Evolutionary conservation across 306 rosid genomes (phyloP).

Genomic region (Echinosophora koreensis): DNA sequence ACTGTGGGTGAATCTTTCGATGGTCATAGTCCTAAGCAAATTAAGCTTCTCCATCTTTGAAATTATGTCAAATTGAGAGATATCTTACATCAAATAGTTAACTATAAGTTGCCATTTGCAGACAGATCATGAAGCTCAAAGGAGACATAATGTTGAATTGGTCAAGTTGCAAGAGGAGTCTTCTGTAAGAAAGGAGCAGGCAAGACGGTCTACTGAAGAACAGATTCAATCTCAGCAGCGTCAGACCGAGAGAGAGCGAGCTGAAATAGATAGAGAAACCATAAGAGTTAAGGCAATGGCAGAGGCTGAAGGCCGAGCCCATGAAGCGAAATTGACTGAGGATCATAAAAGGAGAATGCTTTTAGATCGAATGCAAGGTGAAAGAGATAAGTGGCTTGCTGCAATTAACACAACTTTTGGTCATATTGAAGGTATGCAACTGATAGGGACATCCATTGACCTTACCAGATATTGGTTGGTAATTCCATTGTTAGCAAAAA

Average conservation of each 20-base stretch:
- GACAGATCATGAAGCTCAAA: constrained; percentile 91
- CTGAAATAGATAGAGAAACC: constrained; percentile 93
- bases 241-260: constrained; percentile 88
- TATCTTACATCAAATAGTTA: constrained; percentile 6
- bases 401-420: constrained; percentile 92
- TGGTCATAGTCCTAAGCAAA: not conserved
- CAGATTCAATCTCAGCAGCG: constrained; percentile 92
- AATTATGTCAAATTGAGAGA: constrained; percentile 6
- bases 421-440: constrained; percentile 88
- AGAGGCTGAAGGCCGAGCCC: constrained; percentile 93
- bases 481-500: not conserved
- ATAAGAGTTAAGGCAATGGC: constrained; percentile 92
- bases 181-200: constrained; percentile 81
- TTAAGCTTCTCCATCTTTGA: constrained; percentile 28
- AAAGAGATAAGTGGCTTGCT: constrained; percentile 98
- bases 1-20: constrained; percentile 10
- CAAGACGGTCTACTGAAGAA: constrained; percentile 88
- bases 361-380: constrained; percentile 82
- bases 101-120: constrained; percentile 48
- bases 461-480: not conserved
- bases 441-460: constrained; percentile 22
- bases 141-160: constrained; percentile 87
- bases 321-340: constrained; percentile 86
- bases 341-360: constrained; percentile 94
- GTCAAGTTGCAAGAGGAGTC: constrained; percentile 96